phyloP scores from a whole-genome alignment of 225 moss, liverwort and hornwort genomes.

The Sphagnum contortum region DNA sequence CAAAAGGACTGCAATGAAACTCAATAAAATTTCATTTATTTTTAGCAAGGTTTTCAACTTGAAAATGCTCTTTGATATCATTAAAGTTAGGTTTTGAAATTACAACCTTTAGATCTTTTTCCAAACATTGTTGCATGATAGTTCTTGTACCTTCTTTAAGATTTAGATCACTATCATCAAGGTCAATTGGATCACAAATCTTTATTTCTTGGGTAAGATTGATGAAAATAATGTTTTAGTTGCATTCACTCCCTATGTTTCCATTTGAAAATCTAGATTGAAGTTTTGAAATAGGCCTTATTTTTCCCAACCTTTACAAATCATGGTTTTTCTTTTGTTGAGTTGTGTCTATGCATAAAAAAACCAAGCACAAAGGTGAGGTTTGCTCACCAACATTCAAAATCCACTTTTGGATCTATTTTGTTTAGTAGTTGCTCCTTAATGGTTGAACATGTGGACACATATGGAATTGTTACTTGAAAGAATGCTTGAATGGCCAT shows the following conservation, averaged over 20 bases:
- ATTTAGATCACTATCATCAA: no score
- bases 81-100: no score
- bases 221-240: neutral
- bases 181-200: no score
- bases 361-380: neutral
- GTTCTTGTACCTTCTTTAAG: no score
- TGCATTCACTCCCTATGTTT: neutral
- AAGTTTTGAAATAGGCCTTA: neutral
- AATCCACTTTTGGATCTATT: neutral
- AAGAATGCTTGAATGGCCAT: neutral
- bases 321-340: neutral
- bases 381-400: neutral
- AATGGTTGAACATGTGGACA: neutral
- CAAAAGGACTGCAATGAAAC: no score
- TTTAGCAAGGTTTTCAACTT: no score
- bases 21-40: no score
- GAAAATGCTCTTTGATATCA: no score
- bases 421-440: neutral
- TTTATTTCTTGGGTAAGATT: no score
- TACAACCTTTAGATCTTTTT: no score
- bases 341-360: neutral
- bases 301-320: neutral
- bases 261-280: neutral
- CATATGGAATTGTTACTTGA: neutral
- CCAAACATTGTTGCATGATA: no score